These are phyloP conservation scores for Castanopsis chinensis DNA, from an alignment of 306 rosid genomes.

Conservation along the genomic window DNA sequence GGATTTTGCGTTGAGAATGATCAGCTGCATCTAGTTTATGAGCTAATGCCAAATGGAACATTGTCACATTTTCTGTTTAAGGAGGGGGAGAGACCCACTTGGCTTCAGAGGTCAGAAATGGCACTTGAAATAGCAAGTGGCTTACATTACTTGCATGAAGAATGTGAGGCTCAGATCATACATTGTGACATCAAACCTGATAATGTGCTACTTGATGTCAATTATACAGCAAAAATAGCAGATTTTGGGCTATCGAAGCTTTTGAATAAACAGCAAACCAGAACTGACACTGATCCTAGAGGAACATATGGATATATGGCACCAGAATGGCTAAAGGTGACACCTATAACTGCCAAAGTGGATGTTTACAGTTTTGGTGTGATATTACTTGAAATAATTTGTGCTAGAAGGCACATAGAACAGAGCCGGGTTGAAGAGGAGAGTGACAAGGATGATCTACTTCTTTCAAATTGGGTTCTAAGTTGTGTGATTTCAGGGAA, in stretches of 20 bases:
- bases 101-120: conserved; percentile 37
- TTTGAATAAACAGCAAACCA: conserved; percentile 30
- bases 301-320: conserved; percentile 39
- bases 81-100: conserved; percentile 20
- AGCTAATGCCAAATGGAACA: conserved; percentile 6
- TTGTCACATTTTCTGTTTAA: conserved; percentile 23
- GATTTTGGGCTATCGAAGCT: conserved; percentile 43
- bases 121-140: conserved; percentile 36
- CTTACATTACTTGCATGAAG: conserved; percentile 32
- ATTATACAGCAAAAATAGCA: conserved; percentile 28
- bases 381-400: conserved; percentile 28
- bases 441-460: conserved; percentile 20
- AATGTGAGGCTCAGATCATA: conserved; percentile 35
- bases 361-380: conserved; percentile 38
- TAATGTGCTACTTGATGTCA: conserved; percentile 38
- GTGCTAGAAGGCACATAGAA: conserved; percentile 26
- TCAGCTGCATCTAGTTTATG: conserved; percentile 29
- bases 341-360: conserved; percentile 32
- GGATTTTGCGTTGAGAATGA: conserved; percentile 33
- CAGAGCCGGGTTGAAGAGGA: not conserved
- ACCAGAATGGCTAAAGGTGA: conserved; percentile 34
- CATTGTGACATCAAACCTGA: conserved; percentile 42
- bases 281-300: conserved; percentile 29
- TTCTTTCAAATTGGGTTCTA: conserved; percentile 25
- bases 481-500: conserved; percentile 13